Conservation (phyloP, 2,329 filamentous ascomycete genomes). For the Pseudocercospora fijiensis region DNA sequence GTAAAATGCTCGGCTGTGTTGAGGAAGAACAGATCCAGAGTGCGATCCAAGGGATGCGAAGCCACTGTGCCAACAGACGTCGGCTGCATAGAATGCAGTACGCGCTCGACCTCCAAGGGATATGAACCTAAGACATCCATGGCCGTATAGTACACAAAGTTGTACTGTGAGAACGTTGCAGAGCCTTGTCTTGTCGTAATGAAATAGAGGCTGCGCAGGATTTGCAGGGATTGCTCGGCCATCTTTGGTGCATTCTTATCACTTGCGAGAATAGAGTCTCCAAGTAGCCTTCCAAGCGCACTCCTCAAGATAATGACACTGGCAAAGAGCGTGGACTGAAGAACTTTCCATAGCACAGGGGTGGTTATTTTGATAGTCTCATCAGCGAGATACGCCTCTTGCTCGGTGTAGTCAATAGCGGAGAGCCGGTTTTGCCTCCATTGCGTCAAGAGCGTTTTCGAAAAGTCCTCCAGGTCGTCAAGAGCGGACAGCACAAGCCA, state of each 20-base stretch:
- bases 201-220: conserved; percentile 76
- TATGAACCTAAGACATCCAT: conserved; percentile 79
- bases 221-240: conserved; percentile 69
- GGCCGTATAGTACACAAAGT: conserved; percentile 77
- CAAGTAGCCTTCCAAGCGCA: conserved; percentile 64
- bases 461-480: conserved; percentile 67
- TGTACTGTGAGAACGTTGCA: conserved; percentile 76
- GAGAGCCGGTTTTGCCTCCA: conserved; percentile 77
- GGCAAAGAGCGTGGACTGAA: conserved; percentile 74
- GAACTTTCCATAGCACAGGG: conserved; percentile 69
- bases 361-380: conserved; percentile 66
- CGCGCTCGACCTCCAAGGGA: conserved; percentile 62
- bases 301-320: conserved; percentile 73
- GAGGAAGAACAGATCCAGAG: conserved; percentile 82
- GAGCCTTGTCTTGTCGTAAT: conserved; percentile 73
- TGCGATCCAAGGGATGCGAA: conserved; percentile 65
- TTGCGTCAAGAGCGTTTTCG: conserved; percentile 63
- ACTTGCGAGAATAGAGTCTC: conserved; percentile 56
- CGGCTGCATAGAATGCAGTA: conserved; percentile 64
- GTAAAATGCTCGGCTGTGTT: conserved; percentile 84
- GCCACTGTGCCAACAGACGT: conserved; percentile 56
- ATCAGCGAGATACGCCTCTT: conserved; percentile 61
- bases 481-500: conserved; percentile 54
- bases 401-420: conserved; percentile 66
- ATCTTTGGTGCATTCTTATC: conserved; percentile 62